Evolutionary conservation across 1,284 basidiomycete genomes (phyloP).

Genomic region (Clitocybe nebularis): DNA sequence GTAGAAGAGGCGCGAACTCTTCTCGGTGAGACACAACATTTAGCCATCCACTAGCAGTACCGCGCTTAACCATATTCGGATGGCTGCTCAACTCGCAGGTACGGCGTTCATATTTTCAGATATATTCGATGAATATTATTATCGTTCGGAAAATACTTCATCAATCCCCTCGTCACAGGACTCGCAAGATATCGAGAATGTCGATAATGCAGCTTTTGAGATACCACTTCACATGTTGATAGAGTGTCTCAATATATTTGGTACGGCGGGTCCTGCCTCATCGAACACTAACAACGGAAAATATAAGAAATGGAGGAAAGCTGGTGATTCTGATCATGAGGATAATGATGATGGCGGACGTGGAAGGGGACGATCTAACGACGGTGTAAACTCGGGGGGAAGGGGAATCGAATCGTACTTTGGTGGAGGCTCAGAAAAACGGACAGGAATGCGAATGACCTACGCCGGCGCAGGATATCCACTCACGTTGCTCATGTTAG

Average conservation of each 20-base stretch:
- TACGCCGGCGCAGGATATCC: conserved; percentile 82
- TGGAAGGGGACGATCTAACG: conserved; percentile 18
- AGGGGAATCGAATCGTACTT: conserved; percentile 52
- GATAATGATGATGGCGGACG: conserved; percentile 34
- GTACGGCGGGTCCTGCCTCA: conserved; percentile 55
- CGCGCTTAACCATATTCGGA: neutral
- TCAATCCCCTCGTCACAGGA: conserved; percentile 16
- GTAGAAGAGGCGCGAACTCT: conserved; percentile 84
- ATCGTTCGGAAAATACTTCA: conserved; percentile 38
- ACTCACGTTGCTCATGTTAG: conserved; percentile 77
- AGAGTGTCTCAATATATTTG: conserved; percentile 91
- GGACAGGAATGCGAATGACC: conserved; percentile 81
- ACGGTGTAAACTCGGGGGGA: conserved; percentile 11
- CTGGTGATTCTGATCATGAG: conserved; percentile 47
- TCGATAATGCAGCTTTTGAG: conserved; percentile 61
- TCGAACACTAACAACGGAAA: conserved; percentile 22
- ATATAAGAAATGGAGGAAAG: conserved; percentile 45
- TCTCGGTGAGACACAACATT: conserved; percentile 48
- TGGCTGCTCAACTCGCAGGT: conserved; percentile 55
- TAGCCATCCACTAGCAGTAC: neutral
- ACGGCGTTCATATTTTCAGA: conserved; percentile 81
- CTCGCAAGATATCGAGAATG: conserved; percentile 27
- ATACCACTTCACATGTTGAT: conserved; percentile 79
- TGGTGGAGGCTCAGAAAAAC: conserved; percentile 47
- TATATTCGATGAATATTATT: conserved; percentile 77